A percentile compares a stretch with the other conserved stretches of the same genome.
Evolutionary conservation across 306 rosid genomes (phyloP).

Genomic region (Dalbergia cochinchinensis): DNA sequence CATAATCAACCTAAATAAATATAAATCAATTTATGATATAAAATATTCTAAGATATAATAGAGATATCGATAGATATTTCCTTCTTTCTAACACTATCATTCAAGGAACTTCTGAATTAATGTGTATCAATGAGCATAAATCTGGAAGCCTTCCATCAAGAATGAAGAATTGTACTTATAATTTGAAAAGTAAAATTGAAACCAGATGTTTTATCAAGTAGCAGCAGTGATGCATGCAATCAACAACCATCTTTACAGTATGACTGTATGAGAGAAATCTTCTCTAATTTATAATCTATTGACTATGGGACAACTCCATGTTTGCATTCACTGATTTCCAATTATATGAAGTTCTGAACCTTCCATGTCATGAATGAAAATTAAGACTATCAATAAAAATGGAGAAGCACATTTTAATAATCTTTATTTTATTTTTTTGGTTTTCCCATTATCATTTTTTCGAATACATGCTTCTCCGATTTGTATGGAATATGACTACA

Average conservation of each 20-base stretch:
- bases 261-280: background rate
- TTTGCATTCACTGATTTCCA: constrained; percentile 8
- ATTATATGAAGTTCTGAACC: background rate
- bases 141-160: background rate
- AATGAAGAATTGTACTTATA: constrained; percentile 12
- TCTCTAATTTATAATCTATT: constrained; percentile 29
- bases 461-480: background rate
- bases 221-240: constrained; percentile 26
- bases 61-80: no score
- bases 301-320: constrained; percentile 12
- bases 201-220: constrained; percentile 6
- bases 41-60: no score
- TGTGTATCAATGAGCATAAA: background rate
- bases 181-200: constrained; percentile 24
- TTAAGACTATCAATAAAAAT: constrained; percentile 2
- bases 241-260: background rate
- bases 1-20: no score
- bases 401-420: constrained; percentile 7
- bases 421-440: background rate
- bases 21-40: no score
- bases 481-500: background rate
- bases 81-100: no score
- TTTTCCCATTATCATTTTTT: background rate
- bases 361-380: constrained; percentile 16
- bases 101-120: constrained; percentile 42